Evolutionary conservation across 768 basidiomycete genomes (phyloP), one percentile per base, ranked within the genome.

Genomic region (Lactifluus subvellereus): DNA sequence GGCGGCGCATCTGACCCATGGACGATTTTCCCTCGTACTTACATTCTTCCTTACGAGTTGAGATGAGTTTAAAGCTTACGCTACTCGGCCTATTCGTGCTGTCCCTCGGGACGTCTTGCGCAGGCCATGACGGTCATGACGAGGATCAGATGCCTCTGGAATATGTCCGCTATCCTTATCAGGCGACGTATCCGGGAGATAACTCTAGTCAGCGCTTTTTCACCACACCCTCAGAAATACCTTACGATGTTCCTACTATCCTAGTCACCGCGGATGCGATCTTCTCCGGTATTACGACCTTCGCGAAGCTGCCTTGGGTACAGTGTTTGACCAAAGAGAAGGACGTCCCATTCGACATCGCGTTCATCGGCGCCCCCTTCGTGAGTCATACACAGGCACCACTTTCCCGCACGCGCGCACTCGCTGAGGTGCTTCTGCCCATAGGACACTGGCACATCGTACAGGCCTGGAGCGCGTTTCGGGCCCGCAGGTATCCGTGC

Each of bases 241-340:
- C 52, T 33, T 53, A 30, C n/a, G 49, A 11, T 45, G 42, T 52
- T 10, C 51, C 22, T 20, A 18, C 35, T 20, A 5, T 40, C 53
- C 11, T 54, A 88, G 87, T 88, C 35, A 89, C 87, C 47, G 86
- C 86, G 3, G 86, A 94, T 70, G 84, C 90, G 18, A 76, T 88
- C 40, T 94, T 93, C 74, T 85, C 88, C 51, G 92, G 92, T 9
- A 87, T 92, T 38, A 84, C 85, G 2, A 91, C 90, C 2, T 95
- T 94, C 71, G 92, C 93, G 18, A 92, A 82, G 72, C 79, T 95
- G n/a, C 90, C 90, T 32, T 92, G 88, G 83, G 80, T 85, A 1
- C 82, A 86, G 66, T 94, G 92, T 72, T 82, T 94, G 55, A 84
- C 84, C 48, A 80, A 80, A 65, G 83, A 87, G 59, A 79, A 72